Base-by-base conservation (phyloP, 176 grass and related monocot species). In the Eleusine indica region DNA sequence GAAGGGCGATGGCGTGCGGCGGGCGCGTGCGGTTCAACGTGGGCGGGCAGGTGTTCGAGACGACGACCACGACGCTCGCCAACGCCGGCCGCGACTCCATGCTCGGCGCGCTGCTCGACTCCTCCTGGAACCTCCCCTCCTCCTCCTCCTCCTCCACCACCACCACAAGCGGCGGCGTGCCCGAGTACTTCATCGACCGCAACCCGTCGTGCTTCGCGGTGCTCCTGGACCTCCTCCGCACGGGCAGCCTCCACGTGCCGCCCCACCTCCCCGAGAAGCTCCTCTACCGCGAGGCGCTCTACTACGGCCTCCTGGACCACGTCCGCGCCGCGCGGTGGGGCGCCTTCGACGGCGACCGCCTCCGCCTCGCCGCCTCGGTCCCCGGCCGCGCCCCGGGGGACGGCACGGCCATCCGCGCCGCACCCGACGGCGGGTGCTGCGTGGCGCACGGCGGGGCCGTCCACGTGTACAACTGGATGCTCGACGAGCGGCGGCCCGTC, bases 381-480 rank as follows among this genome's bases (percentile, higher is more conserved):
- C 76, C 91, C 0, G 96, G 93, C 9, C 87, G 83, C 15, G 96
- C 96, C 0, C 93, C 96, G 1, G 96, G 96, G 46, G 96, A 98
- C 75, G 96, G 96, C 28, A 95, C 96, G 12, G 93, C 96, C 63
- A 80, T 98, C 81, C 93, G 96, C 21, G 96, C 91, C 0, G 69
- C 90, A 9, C 96, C 93, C 43, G 96, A 98, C 79, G 96, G 93
- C 19, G 96, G 96, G 0, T 98, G 93, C 80, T 95, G 93, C 87
- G 96, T 98, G 41, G 96, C 96, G 74, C 96, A 98, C 78, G 93
- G 96, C 28, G 88, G 91, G 75, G 87, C 90, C 37, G 93, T 95
- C 61, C 96, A 87, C 88, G 89, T 94, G 6, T 98, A 98, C 86
- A 92, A 98, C 79, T 98, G 93, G 96, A 93, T 95, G 93, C 90